Conservation (phyloP, 2,329 filamentous ascomycete genomes). For the Colletotrichum euphorbiae region DNA sequence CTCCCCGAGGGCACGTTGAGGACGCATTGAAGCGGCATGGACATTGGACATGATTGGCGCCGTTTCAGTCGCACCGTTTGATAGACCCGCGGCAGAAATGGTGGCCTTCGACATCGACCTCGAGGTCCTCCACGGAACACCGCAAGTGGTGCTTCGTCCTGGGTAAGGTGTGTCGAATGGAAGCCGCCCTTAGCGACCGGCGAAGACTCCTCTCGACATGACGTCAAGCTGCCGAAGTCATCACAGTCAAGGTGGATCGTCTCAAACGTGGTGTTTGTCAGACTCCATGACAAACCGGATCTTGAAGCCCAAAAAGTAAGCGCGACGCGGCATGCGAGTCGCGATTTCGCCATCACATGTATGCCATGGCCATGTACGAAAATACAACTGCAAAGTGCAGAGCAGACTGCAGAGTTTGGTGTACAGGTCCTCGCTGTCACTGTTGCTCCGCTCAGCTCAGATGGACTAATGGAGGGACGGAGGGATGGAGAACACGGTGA, state of each 20-base stretch:
- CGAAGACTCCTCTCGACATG: background rate
- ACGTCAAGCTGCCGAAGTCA: conserved; percentile 26
- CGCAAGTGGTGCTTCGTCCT: conserved; percentile 4
- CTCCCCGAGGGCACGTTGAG: conserved; percentile 15
- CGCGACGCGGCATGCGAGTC: conserved; percentile 27
- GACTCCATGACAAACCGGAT: conserved; percentile 22
- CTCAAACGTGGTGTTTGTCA: conserved; percentile 29
- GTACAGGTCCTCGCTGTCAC: background rate
- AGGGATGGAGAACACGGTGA: conserved; percentile 16
- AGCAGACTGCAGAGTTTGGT: too few species aligned
- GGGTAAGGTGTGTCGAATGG: conserved; percentile 37
- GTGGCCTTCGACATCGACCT: background rate
- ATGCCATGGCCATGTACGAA: background rate
- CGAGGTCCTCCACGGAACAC: conserved; percentile 4
- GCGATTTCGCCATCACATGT: conserved; percentile 26
- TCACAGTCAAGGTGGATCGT: conserved; percentile 16
- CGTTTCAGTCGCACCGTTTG: conserved; percentile 28
- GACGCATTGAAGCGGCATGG: background rate
- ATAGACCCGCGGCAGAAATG: background rate
- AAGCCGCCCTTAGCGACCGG: conserved; percentile 34
- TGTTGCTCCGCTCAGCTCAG: background rate
- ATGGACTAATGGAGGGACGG: too few species aligned
- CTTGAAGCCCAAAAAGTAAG: conserved; percentile 28
- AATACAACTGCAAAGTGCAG: too few species aligned
- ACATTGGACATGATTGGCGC: background rate